Percentiles rank a stretch among this genome's conserved stretches.
These are phyloP conservation scores for Anacardium occidentale DNA, from an alignment of 345 rosid species.

Conservation along the genomic window DNA sequence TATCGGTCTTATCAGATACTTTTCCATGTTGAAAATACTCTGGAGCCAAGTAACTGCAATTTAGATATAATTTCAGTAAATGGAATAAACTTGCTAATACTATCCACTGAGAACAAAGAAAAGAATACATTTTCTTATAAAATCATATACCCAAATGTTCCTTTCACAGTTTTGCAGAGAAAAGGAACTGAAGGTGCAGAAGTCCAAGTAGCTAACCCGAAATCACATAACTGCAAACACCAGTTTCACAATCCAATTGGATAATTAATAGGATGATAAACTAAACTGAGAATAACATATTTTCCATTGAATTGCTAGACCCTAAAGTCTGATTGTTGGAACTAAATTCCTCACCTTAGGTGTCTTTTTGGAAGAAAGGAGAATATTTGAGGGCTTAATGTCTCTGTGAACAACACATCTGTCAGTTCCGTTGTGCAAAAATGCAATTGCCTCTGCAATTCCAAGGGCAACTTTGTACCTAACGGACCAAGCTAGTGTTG, in stretches of 20 bases:
- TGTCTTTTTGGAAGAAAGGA: conserved; percentile 77
- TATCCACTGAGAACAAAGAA: neutral
- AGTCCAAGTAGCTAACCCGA: conserved; percentile 95
- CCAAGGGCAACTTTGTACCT: conserved; percentile 85
- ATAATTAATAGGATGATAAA: neutral
- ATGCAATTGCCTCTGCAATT: conserved; percentile 72
- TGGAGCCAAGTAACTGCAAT: conserved; percentile 81
- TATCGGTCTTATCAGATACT: conserved; percentile 90
- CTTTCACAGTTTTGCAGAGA: conserved; percentile 94
- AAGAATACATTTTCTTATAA: neutral
- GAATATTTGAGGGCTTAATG: conserved; percentile 91
- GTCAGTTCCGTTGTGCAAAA: conserved; percentile 78
- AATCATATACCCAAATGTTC: conserved; percentile 81
- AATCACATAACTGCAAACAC: conserved; percentile 76
- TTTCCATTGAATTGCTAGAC: neutral
- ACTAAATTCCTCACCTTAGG: conserved; percentile 54
- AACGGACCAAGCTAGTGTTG: conserved; percentile 63
- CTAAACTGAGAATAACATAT: neutral
- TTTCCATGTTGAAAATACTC: conserved; percentile 98
- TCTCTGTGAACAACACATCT: conserved; percentile 95
- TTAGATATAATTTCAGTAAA: neutral
- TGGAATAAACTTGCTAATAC: neutral
- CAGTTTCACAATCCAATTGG: neutral
- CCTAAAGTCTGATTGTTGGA: neutral
- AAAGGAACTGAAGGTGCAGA: conserved; percentile 85